Conservation (phyloP, 1,284 basidiomycete genomes). For the Amylostereum areolatum region DNA sequence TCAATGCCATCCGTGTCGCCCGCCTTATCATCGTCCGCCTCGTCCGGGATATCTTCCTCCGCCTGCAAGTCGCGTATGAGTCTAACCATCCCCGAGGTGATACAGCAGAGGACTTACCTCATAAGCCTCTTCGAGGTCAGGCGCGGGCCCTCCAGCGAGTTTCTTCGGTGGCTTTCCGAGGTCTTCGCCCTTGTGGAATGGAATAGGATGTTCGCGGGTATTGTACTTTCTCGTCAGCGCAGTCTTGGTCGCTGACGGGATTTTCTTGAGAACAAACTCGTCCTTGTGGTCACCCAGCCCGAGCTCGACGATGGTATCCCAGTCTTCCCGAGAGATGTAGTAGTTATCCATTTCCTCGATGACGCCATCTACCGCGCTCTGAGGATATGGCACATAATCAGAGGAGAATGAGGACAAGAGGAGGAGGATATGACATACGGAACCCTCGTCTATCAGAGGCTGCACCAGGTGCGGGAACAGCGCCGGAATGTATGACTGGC, state of each 20-base stretch:
- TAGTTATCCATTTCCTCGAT: slow-evolving; percentile 93
- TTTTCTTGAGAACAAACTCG: slow-evolving; percentile 75
- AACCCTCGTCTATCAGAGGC: slow-evolving; percentile 71
- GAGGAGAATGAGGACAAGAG: neutral
- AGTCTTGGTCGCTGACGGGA: slow-evolving; percentile 76
- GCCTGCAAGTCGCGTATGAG: slow-evolving; percentile 19
- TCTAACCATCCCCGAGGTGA: neutral
- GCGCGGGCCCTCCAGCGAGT: slow-evolving; percentile 63
- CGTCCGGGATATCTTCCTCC: slow-evolving; percentile 32
- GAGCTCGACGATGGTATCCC: slow-evolving; percentile 92
- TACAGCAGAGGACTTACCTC: slow-evolving; percentile 32
- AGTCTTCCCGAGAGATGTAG: slow-evolving; percentile 89
- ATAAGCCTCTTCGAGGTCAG: slow-evolving; percentile 88
- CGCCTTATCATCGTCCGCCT: slow-evolving; percentile 30
- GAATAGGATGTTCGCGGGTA: slow-evolving; percentile 78
- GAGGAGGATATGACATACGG: slow-evolving; percentile 37
- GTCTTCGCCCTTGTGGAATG: slow-evolving; percentile 83
- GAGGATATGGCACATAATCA: slow-evolving; percentile 4
- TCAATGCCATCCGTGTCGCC: slow-evolving; percentile 32
- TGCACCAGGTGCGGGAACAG: slow-evolving; percentile 75
- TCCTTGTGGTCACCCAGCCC: slow-evolving; percentile 81
- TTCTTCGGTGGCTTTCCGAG: slow-evolving; percentile 77
- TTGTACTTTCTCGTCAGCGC: slow-evolving; percentile 92
- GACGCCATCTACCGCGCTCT: slow-evolving; percentile 78
- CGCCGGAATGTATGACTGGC: slow-evolving; percentile 87